A percentile compares a stretch with the other conserved stretches of the same genome.
phyloP scores from a whole-genome alignment of 2,329 filamentous ascomycete species.

The Ophiostoma perfectum region DNA sequence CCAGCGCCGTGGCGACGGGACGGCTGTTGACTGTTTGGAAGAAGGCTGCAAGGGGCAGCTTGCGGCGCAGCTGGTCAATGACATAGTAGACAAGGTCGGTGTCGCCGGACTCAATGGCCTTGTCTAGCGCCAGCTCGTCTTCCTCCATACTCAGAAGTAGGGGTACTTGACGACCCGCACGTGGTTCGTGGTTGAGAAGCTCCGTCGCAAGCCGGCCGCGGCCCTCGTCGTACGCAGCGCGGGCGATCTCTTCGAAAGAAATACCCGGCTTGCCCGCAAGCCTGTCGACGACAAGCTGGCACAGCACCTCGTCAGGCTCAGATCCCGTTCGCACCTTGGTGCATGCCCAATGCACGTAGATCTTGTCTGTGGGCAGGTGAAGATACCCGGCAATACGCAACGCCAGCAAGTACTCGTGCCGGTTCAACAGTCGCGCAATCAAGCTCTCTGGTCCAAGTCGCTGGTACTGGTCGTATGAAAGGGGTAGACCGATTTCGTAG shows the following conservation, averaged over 20 bases:
- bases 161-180: constrained; percentile 93
- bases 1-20: constrained; percentile 78
- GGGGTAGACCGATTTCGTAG: constrained; percentile 81
- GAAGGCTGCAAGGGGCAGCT: constrained; percentile 82
- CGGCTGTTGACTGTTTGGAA: constrained; percentile 85
- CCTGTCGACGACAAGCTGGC: constrained; percentile 77
- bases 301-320: constrained; percentile 84
- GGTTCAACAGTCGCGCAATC: constrained; percentile 78
- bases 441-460: constrained; percentile 83
- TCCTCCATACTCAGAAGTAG: constrained; percentile 92
- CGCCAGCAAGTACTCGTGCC: constrained; percentile 85
- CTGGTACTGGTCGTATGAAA: constrained; percentile 92
- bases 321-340: constrained; percentile 83
- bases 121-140: constrained; percentile 89
- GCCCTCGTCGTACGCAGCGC: constrained; percentile 90
- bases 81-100: constrained; percentile 91
- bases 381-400: constrained; percentile 84
- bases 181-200: constrained; percentile 85
- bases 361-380: constrained; percentile 76
- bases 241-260: constrained; percentile 90
- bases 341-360: constrained; percentile 95
- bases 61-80: constrained; percentile 79
- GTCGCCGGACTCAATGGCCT: constrained; percentile 92
- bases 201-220: constrained; percentile 82
- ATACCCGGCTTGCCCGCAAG: constrained; percentile 85